Evolutionary conservation across 2,329 filamentous ascomycete genomes (phyloP), one percentile per base, ranked within the genome.

Genomic region (Trichoderma citrinoviride): DNA sequence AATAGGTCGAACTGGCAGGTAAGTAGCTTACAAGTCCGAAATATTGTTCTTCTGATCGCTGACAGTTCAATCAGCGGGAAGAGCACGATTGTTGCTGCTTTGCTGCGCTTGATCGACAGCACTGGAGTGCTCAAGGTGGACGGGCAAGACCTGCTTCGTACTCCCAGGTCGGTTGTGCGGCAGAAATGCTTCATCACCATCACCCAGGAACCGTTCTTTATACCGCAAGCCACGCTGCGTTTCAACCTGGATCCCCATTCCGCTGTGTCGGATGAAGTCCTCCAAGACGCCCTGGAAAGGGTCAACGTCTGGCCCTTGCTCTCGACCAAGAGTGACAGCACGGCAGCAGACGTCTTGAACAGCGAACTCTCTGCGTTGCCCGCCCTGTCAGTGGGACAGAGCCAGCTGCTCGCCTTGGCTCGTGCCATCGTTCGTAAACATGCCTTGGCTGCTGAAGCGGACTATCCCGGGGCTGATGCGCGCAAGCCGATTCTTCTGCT

Each of bases 331-430:
- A 21, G 25, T 29, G 33, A 53, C 17, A n/a, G n/a, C n/a, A 44
- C 21, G 14, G 15, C 15, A 7, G 7, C 14, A 21, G 61, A 47
- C 7, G 33, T 46, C 14, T 68, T 77, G 0, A 71, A 77, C 47
- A 65, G 61, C 5, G 65, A 66, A 2, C 52, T 77, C 5, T 71
- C 70, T 2, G 55, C 58, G 2, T 66, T 77, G 2, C 71, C 69
- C 2, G 69, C 57, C 0, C 65, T 77, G 1, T 71, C 69, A 1
- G 69, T 70, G 1, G 76, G 76, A 3, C 75, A 77, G 63, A 63
- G 68, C 2, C 75, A 78, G 57, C 70, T 77, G 0, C 68, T 77
- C 23, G 72, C 73, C 3, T 67, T 78, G 2, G 71, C 73, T 6
- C 69, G 76, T 7, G 73, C 74, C 7, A 54, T 77, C 5, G 50